Percentiles rank a stretch among this genome's conserved stretches.
Evolutionary conservation across 306 rosid species (phyloP).

Genomic region (Erythrophleum fordii): DNA sequence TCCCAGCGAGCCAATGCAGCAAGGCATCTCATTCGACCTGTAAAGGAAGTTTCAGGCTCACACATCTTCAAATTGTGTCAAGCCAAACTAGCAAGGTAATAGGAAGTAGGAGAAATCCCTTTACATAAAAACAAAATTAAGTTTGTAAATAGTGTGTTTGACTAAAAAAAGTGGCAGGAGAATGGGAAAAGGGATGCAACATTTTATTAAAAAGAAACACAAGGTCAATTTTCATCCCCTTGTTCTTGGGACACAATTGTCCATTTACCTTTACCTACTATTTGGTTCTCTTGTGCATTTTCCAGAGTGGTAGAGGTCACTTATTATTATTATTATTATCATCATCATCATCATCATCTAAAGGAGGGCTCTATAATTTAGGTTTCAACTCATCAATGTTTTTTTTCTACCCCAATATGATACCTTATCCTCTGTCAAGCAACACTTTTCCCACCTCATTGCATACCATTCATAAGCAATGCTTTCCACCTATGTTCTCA

Average conservation of each 20-base stretch:
- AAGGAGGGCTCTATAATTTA: not conserved
- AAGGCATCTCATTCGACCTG: constrained; percentile 97
- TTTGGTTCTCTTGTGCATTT: not conserved
- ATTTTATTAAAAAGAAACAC: not conserved
- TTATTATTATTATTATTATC: not conserved
- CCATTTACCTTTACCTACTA: not conserved
- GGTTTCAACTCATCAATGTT: not conserved
- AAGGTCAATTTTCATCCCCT: not conserved
- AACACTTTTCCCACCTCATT: not conserved
- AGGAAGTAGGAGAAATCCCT: constrained; percentile 8
- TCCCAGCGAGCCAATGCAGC: constrained; percentile 99
- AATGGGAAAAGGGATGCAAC: not conserved
- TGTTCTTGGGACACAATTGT: not conserved
- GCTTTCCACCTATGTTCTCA: not conserved
- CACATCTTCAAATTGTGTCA: constrained; percentile 19
- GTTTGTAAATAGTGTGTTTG: not conserved
- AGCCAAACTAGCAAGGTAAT: constrained; percentile 15
- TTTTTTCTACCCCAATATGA: not conserved
- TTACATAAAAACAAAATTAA: not conserved
- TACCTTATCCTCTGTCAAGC: not conserved
- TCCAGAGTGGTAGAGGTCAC: not conserved
- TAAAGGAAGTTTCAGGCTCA: constrained; percentile 45
- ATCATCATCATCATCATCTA: no score
- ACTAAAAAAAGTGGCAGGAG: not conserved
- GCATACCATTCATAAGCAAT: not conserved